Percentiles rank a stretch among this genome's conserved stretches.
Conservation (phyloP, 495 filamentous ascomycete species). For the Tuber aestivum region DNA sequence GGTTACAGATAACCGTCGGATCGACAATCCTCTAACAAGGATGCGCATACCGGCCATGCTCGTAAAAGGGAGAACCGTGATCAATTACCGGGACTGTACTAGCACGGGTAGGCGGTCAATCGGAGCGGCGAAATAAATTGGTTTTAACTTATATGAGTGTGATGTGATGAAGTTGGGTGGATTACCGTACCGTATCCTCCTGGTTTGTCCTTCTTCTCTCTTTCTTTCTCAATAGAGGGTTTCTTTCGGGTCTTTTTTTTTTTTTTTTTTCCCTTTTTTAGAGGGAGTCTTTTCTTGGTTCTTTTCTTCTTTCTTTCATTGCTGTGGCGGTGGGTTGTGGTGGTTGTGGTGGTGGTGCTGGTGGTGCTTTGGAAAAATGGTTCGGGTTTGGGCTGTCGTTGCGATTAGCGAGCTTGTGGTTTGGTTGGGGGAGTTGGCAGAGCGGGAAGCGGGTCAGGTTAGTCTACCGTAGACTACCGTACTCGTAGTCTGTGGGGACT, state of each 20-base stretch:
- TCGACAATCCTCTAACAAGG: neutral
- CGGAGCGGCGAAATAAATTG: too few relatives aligned
- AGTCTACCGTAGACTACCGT: too few relatives aligned
- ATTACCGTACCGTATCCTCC: too few relatives aligned
- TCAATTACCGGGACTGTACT: too few relatives aligned
- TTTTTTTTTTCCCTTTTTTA: neutral
- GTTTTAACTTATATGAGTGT: too few relatives aligned
- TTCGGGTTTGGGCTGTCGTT: neutral
- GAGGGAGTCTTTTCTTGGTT: too few relatives aligned
- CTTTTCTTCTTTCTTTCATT: neutral
- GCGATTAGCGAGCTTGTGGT: neutral
- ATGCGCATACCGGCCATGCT: too few relatives aligned
- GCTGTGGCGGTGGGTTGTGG: neutral
- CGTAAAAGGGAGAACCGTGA: neutral
- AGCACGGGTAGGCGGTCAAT: neutral
- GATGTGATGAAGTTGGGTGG: neutral
- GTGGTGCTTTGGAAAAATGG: neutral
- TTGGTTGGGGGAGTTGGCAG: neutral
- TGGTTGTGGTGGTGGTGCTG: neutral
- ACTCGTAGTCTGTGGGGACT: neutral
- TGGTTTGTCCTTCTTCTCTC: neutral
- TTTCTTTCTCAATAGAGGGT: neutral
- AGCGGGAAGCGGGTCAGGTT: neutral
- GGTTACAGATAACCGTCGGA: neutral
- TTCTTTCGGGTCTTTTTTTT: neutral